phyloP scores from a whole-genome alignment of 495 filamentous ascomycete species.

The Entonaema liquescens region DNA sequence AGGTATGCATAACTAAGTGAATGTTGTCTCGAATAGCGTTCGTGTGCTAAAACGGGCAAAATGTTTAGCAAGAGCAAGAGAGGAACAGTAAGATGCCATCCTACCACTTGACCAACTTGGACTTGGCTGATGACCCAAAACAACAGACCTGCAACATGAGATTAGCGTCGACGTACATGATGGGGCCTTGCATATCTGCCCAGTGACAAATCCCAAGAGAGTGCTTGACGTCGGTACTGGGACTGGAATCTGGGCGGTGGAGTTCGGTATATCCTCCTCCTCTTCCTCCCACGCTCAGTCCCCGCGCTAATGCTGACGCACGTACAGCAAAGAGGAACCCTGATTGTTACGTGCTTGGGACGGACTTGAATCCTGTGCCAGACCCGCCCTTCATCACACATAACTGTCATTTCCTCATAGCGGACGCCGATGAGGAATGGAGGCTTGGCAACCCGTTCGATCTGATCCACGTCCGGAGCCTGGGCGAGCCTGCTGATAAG shows the following conservation, averaged over 20 bases:
- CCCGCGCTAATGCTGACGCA: not conserved
- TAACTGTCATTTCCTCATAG: not conserved
- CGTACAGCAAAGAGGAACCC: not conserved
- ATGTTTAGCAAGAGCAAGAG: not conserved
- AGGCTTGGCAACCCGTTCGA: not conserved
- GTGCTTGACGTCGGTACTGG: constrained; percentile 61
- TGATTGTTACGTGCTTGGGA: not conserved
- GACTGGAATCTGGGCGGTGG: constrained; percentile 61
- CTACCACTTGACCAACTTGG: not conserved
- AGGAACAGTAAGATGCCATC: not conserved
- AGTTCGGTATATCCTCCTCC: constrained; percentile 56
- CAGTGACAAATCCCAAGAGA: constrained; percentile 32
- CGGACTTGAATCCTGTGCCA: not conserved
- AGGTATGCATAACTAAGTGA: constrained; percentile 26
- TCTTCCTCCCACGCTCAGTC: not conserved
- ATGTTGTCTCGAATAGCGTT: not conserved
- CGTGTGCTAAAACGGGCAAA: not conserved
- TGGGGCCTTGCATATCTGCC: constrained; percentile 63
- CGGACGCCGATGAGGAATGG: not conserved
- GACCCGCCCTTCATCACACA: not conserved
- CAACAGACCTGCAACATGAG: constrained; percentile 68
- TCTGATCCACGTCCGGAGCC: not conserved
- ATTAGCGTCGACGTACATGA: constrained; percentile 84
- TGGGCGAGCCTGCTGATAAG: not conserved
- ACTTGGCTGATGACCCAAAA: not conserved